Conservation (phyloP, 495 filamentous ascomycete genomes). For the Endocarpon pusillum region DNA sequence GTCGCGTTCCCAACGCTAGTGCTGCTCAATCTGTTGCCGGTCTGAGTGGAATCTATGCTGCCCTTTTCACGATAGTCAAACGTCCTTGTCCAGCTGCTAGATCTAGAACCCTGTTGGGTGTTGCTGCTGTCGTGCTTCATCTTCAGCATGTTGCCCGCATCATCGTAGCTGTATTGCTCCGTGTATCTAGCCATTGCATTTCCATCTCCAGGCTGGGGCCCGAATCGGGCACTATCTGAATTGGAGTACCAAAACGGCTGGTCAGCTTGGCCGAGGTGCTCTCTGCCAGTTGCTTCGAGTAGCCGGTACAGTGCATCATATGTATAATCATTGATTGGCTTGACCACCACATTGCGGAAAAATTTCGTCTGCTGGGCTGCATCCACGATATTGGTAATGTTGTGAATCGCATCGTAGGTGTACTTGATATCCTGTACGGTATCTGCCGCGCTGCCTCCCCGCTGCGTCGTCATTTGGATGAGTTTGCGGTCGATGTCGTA, state of each 20-base stretch:
- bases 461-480: background rate
- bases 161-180: constrained; percentile 13
- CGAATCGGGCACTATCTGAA: too few relatives aligned
- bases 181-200: constrained; percentile 7
- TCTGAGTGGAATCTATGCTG: background rate
- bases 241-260: too few relatives aligned
- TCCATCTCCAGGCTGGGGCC: constrained; percentile 4
- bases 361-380: constrained; percentile 14
- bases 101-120: too few relatives aligned
- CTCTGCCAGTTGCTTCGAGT: constrained; percentile 17
- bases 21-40: constrained; percentile 6
- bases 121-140: constrained; percentile 5
- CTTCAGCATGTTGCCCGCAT: constrained; percentile 8
- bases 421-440: constrained; percentile 15
- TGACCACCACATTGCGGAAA: constrained; percentile 11
- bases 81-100: constrained; percentile 7
- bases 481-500: too few relatives aligned
- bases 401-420: constrained; percentile 13
- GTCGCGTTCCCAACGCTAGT: constrained; percentile 1
- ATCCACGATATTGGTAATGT: constrained; percentile 10
- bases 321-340: constrained; percentile 10
- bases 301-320: constrained; percentile 20
- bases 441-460: too few relatives aligned
- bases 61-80: constrained; percentile 8
- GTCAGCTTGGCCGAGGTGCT: constrained; percentile 11